Evolutionary conservation across 805 yeast genomes (phyloP).

Genomic region (Cyberlindnera galapagoensis): DNA sequence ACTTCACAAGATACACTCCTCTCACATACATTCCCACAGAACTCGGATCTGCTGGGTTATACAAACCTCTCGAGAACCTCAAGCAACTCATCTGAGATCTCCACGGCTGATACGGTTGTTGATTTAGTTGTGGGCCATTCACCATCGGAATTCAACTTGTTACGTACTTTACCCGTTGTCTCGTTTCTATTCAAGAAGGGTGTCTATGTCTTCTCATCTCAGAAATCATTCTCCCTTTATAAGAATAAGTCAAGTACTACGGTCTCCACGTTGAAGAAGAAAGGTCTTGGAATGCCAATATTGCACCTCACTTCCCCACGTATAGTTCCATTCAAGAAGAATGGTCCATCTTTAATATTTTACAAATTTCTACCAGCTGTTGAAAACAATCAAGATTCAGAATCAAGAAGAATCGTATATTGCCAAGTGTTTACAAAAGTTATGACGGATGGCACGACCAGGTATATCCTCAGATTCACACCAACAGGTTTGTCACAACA

Average conservation of each 20-base stretch:
- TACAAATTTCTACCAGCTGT: conserved; percentile 20
- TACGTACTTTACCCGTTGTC: conserved; percentile 28
- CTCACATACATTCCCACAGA: too few relatives aligned
- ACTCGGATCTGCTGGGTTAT: too few relatives aligned
- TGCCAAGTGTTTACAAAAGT: conserved; percentile 27
- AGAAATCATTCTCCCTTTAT: conserved; percentile 24
- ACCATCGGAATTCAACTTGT: conserved; percentile 18
- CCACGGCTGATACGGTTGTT: conserved; percentile 17
- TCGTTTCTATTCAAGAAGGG: conserved; percentile 31
- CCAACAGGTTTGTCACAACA: conserved; percentile 17
- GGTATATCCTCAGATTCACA: conserved; percentile 26
- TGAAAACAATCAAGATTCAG: conserved; percentile 1
- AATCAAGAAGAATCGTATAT: conserved; percentile 24
- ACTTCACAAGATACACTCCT: too few relatives aligned
- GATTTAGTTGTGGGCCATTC: conserved; percentile 20
- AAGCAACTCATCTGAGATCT: conserved; percentile 2
- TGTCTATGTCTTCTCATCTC: conserved; percentile 32
- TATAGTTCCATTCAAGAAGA: conserved; percentile 25
- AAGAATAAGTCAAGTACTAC: conserved; percentile 24
- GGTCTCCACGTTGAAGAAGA: conserved; percentile 15
- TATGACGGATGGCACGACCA: conserved; percentile 18
- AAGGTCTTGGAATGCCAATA: conserved; percentile 29
- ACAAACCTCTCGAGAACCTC: not conserved
- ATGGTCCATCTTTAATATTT: conserved; percentile 25
- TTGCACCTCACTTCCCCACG: conserved; percentile 28